Base-by-base conservation (phyloP, 805 yeast genomes). In the Grigorovia humatica region DNA sequence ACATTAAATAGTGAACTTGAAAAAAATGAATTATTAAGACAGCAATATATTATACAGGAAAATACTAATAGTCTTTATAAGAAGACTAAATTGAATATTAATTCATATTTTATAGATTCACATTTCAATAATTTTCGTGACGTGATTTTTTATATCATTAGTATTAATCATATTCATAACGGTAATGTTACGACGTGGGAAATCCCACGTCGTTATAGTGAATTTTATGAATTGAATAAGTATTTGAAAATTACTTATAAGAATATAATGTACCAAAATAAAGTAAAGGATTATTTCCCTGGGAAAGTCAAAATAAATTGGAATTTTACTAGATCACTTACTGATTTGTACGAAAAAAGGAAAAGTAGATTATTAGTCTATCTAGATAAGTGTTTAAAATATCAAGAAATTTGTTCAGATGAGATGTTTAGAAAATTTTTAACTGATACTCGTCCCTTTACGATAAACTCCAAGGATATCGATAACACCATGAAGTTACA, bases 201-300 rank as follows among this genome's bases (percentile, higher is more conserved):
- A 50, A 85, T 89, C n/a, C 91, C 96, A 0, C 71, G 96, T 57
- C 72, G 98, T 52, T 90, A 82, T 62, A 86, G 86, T 58, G 96
- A 91, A 62, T 90, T 90, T 65, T 81, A 75, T 66, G 78, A 76
- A 55, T 70, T 90, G 38, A 81, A 90, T 61, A 80, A 79, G 54
- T 81, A 85, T 55, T 68, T 90, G 57, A 78, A 74, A 52, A 64
- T 66, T 2, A 71, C 68, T 45, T 83, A 81, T 57, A 50, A 51
- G 11, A 75, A 81, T 0, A 71, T 68, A 46, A 81, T 83, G 18
- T 15, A 40, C 6, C 17, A 9, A 43, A 42, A 48, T 38, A 30
- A 27, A 12, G 89, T 44, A 12, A 62, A 62, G 50, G 73, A 69
- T 46, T 19, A 54, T 9, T 70, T 73, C 47, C 75, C 75, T 1